Base-by-base conservation (phyloP, 2,329 filamentous ascomycete species). In the Parafenestella ontariensis region DNA sequence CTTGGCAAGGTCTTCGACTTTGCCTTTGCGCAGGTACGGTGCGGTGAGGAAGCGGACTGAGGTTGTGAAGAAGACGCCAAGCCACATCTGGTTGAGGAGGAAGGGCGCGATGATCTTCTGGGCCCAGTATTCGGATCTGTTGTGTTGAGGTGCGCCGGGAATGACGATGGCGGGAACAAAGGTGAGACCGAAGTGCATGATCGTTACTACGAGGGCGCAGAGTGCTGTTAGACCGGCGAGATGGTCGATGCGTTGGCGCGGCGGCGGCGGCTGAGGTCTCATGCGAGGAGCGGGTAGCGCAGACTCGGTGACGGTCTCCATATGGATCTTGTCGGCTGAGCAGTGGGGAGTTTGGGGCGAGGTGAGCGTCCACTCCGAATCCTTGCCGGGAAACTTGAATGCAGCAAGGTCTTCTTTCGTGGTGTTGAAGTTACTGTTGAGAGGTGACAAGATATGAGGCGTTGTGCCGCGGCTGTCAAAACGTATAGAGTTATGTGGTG, bases 21-120 rank as follows among this genome's bases (percentile, higher is more conserved):
- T 76, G 17, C 78, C 79, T 4, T 71, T 76, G 41, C 69, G 73
- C 8, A 82, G 70, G 46, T 79, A 82, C 34, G 71, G 71, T 1
- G 74, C 66, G 11, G 75, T 72, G 26, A 82, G 54, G 62, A 82
- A 82, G 42, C 79, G 77, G 34, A 77, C 78, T 0, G 80, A 80
- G 7, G 77, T 82, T 8, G 78, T 78, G 64, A 82, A 78, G 68
- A 82, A 82, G 21, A 79, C 77, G 18, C 79, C 79, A 11, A 82
- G 77, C 76, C 78, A 81, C 52, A 81, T 72, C 37, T 77, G 77
- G 28, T 81, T 79, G 31, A 81, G 72, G 10, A 81, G 61, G 56
- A 78, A 81, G 1, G 78, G 74, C 0, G 75, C 76, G 18, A 81
- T 64, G 10, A 78, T 76, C 55, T 76, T 77, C 28, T 76, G 72